Evolutionary conservation across 148 eudicot genomes (phyloP).

Genomic region (Silene conica): DNA sequence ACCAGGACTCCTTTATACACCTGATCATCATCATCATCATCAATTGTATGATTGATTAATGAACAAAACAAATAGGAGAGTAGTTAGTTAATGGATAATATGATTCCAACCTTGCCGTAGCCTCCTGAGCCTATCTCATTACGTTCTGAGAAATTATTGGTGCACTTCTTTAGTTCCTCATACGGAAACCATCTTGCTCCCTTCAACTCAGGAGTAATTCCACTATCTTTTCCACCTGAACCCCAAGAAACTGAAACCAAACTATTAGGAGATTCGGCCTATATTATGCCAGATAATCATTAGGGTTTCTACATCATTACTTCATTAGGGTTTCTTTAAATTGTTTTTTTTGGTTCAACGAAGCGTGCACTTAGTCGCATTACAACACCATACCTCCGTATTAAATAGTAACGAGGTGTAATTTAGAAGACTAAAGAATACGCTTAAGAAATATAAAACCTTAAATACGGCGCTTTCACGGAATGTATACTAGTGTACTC

Average conservation of each 20-base stretch:
- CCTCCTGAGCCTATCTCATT: constrained; percentile 93
- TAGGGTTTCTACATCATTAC: no score
- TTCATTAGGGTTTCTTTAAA: no score
- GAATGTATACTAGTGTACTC: no score
- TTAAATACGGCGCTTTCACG: no score
- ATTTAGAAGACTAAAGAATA: no score
- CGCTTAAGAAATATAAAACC: no score
- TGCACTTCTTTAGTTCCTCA: constrained; percentile 80
- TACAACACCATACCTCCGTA: no score
- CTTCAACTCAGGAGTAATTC: constrained; percentile 82
- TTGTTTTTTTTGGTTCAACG: no score
- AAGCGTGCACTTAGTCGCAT: no score
- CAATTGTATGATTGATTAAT: not conserved
- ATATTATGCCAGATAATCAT: no score
- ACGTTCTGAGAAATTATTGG: constrained; percentile 60
- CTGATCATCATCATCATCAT: constrained; percentile 52
- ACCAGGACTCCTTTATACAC: constrained; percentile 72
- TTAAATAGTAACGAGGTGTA: no score
- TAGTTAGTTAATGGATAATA: not conserved
- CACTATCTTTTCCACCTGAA: constrained; percentile 74
- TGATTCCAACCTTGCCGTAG: constrained; percentile 74
- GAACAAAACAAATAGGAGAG: not conserved
- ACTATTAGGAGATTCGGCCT: no score
- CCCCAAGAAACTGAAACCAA: constrained; percentile 76
- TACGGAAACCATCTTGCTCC: constrained; percentile 97